phyloP scores from a whole-genome alignment of 169 alveolate species.

The Condylostoma magnum region DNA sequence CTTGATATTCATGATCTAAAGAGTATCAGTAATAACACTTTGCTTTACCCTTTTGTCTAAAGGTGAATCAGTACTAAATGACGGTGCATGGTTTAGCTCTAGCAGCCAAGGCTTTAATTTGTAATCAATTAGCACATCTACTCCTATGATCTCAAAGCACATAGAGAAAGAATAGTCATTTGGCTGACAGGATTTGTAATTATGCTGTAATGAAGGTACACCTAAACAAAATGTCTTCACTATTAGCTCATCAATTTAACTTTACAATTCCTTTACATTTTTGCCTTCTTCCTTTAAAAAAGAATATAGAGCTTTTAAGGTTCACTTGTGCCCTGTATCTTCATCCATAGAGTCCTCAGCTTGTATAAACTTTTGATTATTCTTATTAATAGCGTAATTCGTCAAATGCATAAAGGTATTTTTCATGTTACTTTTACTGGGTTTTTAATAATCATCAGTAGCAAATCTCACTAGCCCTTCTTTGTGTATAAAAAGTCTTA shows the following conservation, averaged over 20 bases:
- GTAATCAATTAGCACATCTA: slow-evolving; percentile 62
- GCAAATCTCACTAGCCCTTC: slow-evolving; percentile 71
- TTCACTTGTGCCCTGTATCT: slow-evolving; percentile 58
- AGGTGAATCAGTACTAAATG: slow-evolving; percentile 53
- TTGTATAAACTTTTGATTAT: slow-evolving; percentile 42
- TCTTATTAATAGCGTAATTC: slow-evolving; percentile 62
- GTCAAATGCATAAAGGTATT: slow-evolving; percentile 61
- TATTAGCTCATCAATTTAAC: slow-evolving; percentile 35
- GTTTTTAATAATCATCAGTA: slow-evolving; percentile 47
- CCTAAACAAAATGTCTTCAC: slow-evolving; percentile 55
- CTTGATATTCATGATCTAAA: slow-evolving; percentile 35
- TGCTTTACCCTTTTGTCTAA: slow-evolving; percentile 39
- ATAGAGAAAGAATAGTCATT: slow-evolving; percentile 37
- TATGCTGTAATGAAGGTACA: slow-evolving; percentile 35
- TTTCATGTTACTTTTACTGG: slow-evolving; percentile 37
- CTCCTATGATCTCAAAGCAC: slow-evolving; percentile 52
- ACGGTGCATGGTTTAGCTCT: slow-evolving; percentile 71
- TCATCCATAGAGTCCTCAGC: slow-evolving; percentile 38
- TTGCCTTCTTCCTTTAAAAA: slow-evolving; percentile 33
- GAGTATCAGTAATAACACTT: slow-evolving; percentile 32
- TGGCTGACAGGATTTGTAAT: slow-evolving; percentile 36
- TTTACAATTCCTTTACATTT: slow-evolving; percentile 32
- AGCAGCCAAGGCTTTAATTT: slow-evolving; percentile 54
- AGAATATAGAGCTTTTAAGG: slow-evolving; percentile 33
- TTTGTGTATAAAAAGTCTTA: slow-evolving; percentile 42